Base-by-base conservation (phyloP, 1,284 basidiomycete species). In the Ganoderma leucocontextum region DNA sequence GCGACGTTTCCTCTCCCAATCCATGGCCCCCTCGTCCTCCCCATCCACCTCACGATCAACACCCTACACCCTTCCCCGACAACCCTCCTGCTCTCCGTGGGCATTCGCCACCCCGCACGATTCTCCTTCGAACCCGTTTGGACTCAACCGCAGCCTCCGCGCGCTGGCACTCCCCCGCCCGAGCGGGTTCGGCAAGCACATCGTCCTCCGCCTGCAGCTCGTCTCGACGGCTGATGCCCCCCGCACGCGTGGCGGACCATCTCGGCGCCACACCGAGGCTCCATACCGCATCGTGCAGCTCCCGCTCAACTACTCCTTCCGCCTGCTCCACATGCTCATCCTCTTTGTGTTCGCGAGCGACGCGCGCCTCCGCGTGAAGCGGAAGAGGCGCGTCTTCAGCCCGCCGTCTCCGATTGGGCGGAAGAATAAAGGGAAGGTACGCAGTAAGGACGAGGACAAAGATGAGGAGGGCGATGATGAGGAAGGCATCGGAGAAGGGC, bases 251-350 rank as follows among this genome's bases (percentile, higher is more conserved):
- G 85, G 19, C 19, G 36, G 58, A 4, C 39, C 36, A 22, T 60
- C 38, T 47, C 39, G 19, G 8, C 25, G 36, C 59, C n/a, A 65
- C 38, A 35, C 55, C 55, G 71, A 89, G 7, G 86, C 86, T 13
- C 83, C 90, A 1, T 87, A 87, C 72, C 86, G 91, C 62, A 80
- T 91, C 66, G 87, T 88, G 5, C 90, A 91, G 70, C 89, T 92
- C 6, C 92, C 92, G 0, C 80, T 87, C 36, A 90, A 84, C 75
- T 93, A 91, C 75, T 90, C 88, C 0, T 89, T 94, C 73, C 82
- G 85, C 2, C 90, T 91, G 72, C 81, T 94, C 2, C 85, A 87
- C 60, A 85, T 83, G 62, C 83, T 93, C 64, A 82, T 92, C 42
- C 80, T 85, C 10, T 93, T 88, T 75, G 78, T 92, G 4, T 93